A percentile compares a stretch with the other conserved stretches of the same genome.
Evolutionary conservation across 208 protist genomes (phyloP).

Genomic region (Sergeia podlipaevii): DNA sequence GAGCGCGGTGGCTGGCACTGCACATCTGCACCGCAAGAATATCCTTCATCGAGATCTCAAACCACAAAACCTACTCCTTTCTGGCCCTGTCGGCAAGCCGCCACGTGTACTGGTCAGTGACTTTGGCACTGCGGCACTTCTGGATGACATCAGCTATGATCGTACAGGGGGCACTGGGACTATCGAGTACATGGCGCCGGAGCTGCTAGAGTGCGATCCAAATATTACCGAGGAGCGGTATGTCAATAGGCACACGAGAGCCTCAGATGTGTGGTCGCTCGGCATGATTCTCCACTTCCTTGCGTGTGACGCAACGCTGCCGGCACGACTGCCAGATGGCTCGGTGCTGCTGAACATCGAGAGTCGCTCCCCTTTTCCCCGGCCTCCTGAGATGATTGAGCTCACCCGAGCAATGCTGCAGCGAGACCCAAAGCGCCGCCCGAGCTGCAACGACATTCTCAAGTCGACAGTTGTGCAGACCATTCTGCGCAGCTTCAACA

Average conservation of each 20-base stretch:
- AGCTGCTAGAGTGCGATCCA: constrained; percentile 66
- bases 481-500: constrained; percentile 69
- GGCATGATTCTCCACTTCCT: constrained; percentile 89
- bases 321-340: constrained; percentile 36
- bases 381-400: constrained; percentile 81
- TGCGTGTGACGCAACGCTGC: constrained; percentile 45
- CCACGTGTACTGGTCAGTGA: constrained; percentile 85
- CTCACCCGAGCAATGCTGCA: constrained; percentile 79
- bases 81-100: constrained; percentile 26
- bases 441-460: constrained; percentile 76
- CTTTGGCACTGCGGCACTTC: constrained; percentile 79
- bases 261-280: constrained; percentile 84
- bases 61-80: constrained; percentile 87
- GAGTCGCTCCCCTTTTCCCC: constrained; percentile 19
- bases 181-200: constrained; percentile 88
- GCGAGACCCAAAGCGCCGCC: constrained; percentile 53
- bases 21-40: constrained; percentile 76
- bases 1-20: constrained; percentile 68
- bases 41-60: constrained; percentile 90
- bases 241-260: constrained; percentile 60
- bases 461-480: constrained; percentile 65
- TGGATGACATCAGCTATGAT: constrained; percentile 55
- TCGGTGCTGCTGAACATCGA: constrained; percentile 32
- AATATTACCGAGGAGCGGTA: constrained; percentile 26
- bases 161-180: constrained; percentile 84